Evolutionary conservation across 495 filamentous ascomycete genomes (phyloP).

Genomic region (Aspergillus bridgeri): DNA sequence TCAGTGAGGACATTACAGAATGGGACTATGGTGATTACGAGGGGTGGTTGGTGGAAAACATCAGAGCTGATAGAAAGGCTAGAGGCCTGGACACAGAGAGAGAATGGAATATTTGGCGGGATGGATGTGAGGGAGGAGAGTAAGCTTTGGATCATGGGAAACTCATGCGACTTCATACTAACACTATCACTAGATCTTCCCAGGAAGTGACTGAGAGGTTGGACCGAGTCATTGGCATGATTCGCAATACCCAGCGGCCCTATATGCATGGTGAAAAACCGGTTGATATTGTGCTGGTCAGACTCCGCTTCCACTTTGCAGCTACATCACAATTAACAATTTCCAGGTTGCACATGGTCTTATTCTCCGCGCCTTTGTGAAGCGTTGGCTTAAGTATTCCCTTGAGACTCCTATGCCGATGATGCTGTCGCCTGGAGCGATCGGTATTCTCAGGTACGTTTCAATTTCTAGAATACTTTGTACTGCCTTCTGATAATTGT

Average conservation of each 20-base stretch:
- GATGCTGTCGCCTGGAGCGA: slow-evolving; percentile 71
- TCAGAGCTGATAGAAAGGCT: slow-evolving; percentile 55
- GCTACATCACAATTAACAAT: no score
- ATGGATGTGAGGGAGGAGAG: slow-evolving; percentile 66
- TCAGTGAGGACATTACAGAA: slow-evolving; percentile 68
- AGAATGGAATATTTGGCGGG: slow-evolving; percentile 77
- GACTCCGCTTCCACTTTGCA: not conserved
- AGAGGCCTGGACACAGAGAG: slow-evolving; percentile 54
- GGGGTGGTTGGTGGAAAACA: slow-evolving; percentile 65
- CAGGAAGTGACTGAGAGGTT: slow-evolving; percentile 60
- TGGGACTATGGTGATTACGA: slow-evolving; percentile 92
- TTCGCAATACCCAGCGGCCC: slow-evolving; percentile 49
- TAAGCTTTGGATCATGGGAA: no score
- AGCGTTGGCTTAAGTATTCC: slow-evolving; percentile 70
- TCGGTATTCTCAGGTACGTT: slow-evolving; percentile 63
- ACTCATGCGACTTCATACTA: no score
- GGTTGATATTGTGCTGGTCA: slow-evolving; percentile 52
- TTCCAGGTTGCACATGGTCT: slow-evolving; percentile 63
- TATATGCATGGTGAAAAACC: slow-evolving; percentile 47
- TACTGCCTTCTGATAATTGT: not conserved
- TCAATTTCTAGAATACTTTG: not conserved
- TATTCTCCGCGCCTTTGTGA: slow-evolving; percentile 72
- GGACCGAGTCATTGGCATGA: slow-evolving; percentile 64
- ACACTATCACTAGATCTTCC: slow-evolving; percentile 43
- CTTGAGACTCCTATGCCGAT: slow-evolving; percentile 62